These are phyloP conservation scores for Nakazawaea ishiwadae DNA, from an alignment of 805 yeast species.

Conservation along the genomic window DNA sequence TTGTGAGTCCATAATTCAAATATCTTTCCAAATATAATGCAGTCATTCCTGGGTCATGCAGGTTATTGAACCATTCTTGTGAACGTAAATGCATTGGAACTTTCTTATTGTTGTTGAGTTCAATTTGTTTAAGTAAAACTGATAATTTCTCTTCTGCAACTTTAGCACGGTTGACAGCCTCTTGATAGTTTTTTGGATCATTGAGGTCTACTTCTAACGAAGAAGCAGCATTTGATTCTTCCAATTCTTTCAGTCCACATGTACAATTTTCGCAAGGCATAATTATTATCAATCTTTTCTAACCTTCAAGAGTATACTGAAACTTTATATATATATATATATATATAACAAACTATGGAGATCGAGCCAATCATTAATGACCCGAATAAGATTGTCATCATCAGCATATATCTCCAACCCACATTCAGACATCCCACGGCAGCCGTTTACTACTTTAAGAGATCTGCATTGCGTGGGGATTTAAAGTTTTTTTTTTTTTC, in stretches of 20 bases:
- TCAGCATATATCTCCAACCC: background rate
- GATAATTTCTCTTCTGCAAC: slow-evolving; percentile 13
- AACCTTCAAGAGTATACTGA: background rate
- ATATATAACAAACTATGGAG: background rate
- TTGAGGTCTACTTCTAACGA: slow-evolving; percentile 12
- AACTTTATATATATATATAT: background rate
- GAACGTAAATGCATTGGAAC: slow-evolving; percentile 16
- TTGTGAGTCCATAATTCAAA: slow-evolving; percentile 20
- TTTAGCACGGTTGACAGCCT: slow-evolving; percentile 14
- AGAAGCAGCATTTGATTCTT: background rate
- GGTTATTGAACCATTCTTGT: slow-evolving; percentile 20
- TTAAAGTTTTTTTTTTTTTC: background rate
- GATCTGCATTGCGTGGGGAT: background rate
- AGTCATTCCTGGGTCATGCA: slow-evolving; percentile 19
- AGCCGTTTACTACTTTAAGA: background rate
- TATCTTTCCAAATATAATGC: slow-evolving; percentile 22
- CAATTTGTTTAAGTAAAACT: background rate
- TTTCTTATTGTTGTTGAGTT: no score
- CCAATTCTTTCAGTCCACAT: slow-evolving; percentile 17
- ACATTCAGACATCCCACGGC: background rate
- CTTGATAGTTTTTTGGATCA: slow-evolving; percentile 14
- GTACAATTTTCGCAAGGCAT: slow-evolving; percentile 22
- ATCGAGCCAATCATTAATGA: no score
- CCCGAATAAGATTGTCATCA: no score
- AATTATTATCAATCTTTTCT: background rate